Percentiles rank a stretch among this genome's conserved stretches.
These are phyloP conservation scores for Boletellus deceptivus DNA, from an alignment of 1,284 basidiomycete species.

Conservation along the genomic window DNA sequence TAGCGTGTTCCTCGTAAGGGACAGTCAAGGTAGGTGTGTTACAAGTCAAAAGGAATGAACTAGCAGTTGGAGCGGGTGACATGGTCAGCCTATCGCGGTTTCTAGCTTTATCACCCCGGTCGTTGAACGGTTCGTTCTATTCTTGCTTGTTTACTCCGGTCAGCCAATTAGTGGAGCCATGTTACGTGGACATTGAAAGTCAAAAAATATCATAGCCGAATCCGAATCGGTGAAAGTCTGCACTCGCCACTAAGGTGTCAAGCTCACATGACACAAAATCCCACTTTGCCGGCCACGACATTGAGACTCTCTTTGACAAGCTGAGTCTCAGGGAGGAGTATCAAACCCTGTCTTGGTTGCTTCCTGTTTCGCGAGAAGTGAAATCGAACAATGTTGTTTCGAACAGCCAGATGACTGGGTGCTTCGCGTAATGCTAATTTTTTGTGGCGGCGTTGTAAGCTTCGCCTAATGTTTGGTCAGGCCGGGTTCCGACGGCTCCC, in stretches of 20 bases:
- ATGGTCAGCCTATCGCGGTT: neutral
- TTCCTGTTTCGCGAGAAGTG: no score
- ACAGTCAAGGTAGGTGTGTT: conserved; percentile 17
- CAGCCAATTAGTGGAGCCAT: conserved; percentile 12
- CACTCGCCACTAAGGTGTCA: neutral
- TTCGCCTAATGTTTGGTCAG: no score
- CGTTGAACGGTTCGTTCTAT: neutral
- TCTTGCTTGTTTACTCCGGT: conserved; percentile 1
- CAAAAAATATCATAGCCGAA: neutral
- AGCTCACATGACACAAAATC: neutral
- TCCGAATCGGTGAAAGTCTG: neutral
- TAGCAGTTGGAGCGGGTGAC: conserved; percentile 8
- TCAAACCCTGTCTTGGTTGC: neutral
- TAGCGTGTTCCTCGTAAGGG: conserved; percentile 8
- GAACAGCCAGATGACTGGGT: neutral
- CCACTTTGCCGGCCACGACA: no score
- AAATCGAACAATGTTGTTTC: neutral
- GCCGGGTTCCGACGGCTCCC: no score
- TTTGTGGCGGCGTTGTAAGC: no score
- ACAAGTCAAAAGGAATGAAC: conserved; percentile 16
- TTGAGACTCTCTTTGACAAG: neutral
- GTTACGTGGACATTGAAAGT: conserved; percentile 17
- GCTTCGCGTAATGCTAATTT: neutral
- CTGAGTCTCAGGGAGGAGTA: no score
- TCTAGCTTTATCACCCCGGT: neutral